Conservation (phyloP, 1,284 basidiomycete genomes). For the Puccinia hordei region DNA sequence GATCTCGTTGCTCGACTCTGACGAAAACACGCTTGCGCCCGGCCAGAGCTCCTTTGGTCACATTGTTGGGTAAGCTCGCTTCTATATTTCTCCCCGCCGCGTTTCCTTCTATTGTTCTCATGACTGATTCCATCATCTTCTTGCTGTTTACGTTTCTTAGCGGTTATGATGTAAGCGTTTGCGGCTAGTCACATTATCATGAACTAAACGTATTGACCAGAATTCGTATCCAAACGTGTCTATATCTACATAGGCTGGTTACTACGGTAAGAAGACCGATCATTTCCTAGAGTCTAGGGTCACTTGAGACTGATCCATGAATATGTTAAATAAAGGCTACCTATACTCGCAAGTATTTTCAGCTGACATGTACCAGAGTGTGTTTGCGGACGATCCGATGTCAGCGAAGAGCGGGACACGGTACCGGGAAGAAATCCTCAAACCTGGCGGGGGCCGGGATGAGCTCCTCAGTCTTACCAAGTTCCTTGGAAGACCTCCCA, state of each 20-base stretch:
- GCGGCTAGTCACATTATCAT: not conserved
- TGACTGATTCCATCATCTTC: not conserved
- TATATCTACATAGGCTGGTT: conserved; percentile 37
- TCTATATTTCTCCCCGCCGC: not conserved
- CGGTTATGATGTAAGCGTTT: conserved; percentile 39
- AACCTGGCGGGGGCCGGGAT: conserved; percentile 66
- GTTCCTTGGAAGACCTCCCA: conserved; percentile 75
- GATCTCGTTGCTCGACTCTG: conserved; percentile 33
- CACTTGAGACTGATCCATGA: not conserved
- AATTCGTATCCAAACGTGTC: not conserved
- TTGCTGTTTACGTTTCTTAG: conserved; percentile 12
- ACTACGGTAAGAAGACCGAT: conserved; percentile 28
- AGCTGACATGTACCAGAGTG: conserved; percentile 74
- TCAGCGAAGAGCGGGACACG: conserved; percentile 65
- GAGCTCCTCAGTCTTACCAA: conserved; percentile 68
- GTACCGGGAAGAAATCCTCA: conserved; percentile 66
- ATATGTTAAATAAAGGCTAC: conserved; percentile 55
- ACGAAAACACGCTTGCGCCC: not conserved
- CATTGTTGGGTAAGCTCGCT: conserved; percentile 40
- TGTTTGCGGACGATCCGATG: conserved; percentile 76
- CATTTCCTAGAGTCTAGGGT: too few relatives aligned
- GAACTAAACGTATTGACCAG: not conserved
- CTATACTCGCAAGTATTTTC: conserved; percentile 73
- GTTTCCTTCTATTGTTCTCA: not conserved
- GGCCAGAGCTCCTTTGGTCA: conserved; percentile 43